phyloP scores from a whole-genome alignment of 176 grass and related monocot genomes.

The Saccharum spontaneum region DNA sequence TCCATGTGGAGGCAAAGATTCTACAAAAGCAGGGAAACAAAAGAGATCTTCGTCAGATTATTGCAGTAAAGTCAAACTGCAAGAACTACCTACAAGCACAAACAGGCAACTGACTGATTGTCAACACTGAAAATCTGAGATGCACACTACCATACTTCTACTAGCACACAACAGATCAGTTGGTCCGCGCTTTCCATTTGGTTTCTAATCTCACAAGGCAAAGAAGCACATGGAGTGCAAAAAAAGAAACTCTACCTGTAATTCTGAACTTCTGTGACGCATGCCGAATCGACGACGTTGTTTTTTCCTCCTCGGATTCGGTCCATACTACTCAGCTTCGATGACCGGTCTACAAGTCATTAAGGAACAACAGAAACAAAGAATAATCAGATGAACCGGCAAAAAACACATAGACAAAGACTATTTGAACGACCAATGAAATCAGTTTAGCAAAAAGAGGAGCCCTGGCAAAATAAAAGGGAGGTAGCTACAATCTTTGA shows the following conservation, averaged over 20 bases:
- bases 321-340: constrained; percentile 35
- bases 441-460: constrained; percentile 34
- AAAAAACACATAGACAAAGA: not conserved
- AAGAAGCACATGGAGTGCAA: not conserved
- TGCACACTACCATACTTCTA: not conserved
- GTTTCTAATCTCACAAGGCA: not conserved
- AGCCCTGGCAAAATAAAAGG: constrained; percentile 18
- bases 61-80: not conserved
- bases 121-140: not conserved
- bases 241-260: constrained; percentile 46
- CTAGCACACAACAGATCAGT: not conserved
- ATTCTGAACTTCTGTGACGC: constrained; percentile 73
- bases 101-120: not conserved
- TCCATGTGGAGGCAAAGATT: constrained; percentile 94
- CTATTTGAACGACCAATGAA: not conserved
- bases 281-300: constrained; percentile 42
- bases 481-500: constrained; percentile 44
- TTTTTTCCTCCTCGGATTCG: constrained; percentile 44
- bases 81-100: not conserved
- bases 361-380: not conserved
- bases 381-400: not conserved
- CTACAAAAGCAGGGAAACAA: constrained; percentile 32
- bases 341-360: constrained; percentile 11
- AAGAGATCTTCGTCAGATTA: not conserved
- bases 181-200: not conserved